Conservation (phyloP, 2,329 filamentous ascomycete genomes). For the Botrytis galanthina region DNA sequence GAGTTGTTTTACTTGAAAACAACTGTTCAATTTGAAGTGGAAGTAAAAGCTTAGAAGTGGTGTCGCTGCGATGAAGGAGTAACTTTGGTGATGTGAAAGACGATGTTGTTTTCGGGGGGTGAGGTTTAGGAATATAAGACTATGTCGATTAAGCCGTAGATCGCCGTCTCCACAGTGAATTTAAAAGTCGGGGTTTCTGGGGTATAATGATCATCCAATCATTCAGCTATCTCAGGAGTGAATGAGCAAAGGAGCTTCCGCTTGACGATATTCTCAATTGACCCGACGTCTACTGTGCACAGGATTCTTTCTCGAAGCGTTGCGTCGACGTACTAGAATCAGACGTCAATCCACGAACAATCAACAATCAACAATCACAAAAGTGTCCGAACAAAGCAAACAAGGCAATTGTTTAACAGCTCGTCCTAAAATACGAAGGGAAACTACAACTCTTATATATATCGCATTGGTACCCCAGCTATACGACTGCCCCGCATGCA, state of each 20-base stretch:
- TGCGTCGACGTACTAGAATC: neutral
- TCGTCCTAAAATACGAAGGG: neutral
- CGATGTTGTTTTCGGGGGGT: neutral
- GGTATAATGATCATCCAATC: neutral
- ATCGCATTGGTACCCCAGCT: neutral
- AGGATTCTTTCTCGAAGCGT: neutral
- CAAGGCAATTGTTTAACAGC: neutral
- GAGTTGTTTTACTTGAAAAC: neutral
- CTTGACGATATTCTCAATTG: neutral
- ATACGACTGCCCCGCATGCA: neutral
- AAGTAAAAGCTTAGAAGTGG: neutral
- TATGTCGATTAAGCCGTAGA: neutral
- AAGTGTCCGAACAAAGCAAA: neutral
- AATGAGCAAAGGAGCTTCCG: neutral
- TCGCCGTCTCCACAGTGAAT: constrained; percentile 1
- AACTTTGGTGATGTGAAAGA: neutral
- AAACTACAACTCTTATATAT: neutral
- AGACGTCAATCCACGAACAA: neutral
- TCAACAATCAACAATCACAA: neutral
- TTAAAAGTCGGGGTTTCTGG: neutral
- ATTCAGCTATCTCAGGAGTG: neutral
- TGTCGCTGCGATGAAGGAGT: neutral
- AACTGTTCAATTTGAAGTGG: neutral
- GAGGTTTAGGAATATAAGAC: neutral
- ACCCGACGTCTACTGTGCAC: neutral